Evolutionary conservation across 495 filamentous ascomycete species (phyloP).

Genomic region (Saxophila tyrrhenica): DNA sequence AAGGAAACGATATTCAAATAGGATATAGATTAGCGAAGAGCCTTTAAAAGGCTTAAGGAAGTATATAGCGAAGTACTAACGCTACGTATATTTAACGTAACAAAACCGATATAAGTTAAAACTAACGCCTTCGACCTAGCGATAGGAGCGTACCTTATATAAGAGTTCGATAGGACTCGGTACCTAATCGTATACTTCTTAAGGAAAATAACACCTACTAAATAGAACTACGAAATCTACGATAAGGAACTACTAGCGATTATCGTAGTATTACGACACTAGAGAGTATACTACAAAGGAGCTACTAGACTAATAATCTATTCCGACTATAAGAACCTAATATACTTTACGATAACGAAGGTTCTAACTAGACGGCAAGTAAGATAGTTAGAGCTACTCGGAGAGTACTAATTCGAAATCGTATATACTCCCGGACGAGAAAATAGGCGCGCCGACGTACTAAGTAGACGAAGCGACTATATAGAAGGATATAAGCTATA

Average conservation of each 20-base stretch:
- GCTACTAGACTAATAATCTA: conserved; percentile 19
- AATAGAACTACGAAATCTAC: conserved; percentile 18
- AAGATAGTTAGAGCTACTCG: too few relatives aligned
- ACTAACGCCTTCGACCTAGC: conserved; percentile 21
- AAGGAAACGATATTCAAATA: conserved; percentile 9
- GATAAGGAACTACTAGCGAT: conserved; percentile 33
- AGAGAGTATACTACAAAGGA: conserved; percentile 22
- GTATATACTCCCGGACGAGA: too few relatives aligned
- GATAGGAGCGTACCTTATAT: background rate
- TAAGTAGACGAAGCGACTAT: too few relatives aligned
- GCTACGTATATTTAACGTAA: conserved; percentile 3
- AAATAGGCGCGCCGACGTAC: too few relatives aligned
- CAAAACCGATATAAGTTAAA: conserved; percentile 12
- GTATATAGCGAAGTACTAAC: conserved; percentile 32
- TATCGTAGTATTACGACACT: conserved; percentile 26
- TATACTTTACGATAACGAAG: conserved; percentile 10
- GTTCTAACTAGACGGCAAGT: too few relatives aligned
- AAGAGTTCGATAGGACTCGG: conserved; percentile 19
- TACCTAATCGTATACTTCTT: conserved; percentile 24
- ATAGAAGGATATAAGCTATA: too few relatives aligned
- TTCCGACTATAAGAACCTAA: too few relatives aligned
- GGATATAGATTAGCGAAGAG: conserved; percentile 23
- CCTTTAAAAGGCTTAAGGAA: conserved; percentile 38
- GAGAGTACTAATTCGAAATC: too few relatives aligned
- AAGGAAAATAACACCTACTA: conserved; percentile 15